Evolutionary conservation across 2,329 filamentous ascomycete genomes (phyloP), one percentile per base, ranked within the genome.

Genomic region (Tolypocladium tropicale): DNA sequence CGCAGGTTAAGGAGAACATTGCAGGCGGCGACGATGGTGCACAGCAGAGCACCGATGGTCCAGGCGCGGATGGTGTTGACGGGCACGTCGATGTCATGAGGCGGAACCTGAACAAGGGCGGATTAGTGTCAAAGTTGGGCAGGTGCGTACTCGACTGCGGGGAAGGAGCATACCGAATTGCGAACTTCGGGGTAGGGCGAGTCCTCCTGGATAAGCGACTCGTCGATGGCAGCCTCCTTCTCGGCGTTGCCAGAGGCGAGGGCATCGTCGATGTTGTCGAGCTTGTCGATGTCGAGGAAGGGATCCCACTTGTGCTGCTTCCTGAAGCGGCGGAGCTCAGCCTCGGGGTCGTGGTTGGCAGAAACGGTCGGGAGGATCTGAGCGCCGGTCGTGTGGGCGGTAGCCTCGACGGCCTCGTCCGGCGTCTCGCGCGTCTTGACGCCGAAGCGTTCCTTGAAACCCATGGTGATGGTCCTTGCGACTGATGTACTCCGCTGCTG

Each of bases 61-160:
- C 82, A 85, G 12, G 81, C 80, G 23, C 82, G 81, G 56, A 85
- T 73, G 4, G 82, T 85, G 65, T 79, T 80, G 56, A 75, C 72
- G 7, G 78, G 75, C 4, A 79, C 64, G n/a, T 81, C 78, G 54
- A 80, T 78, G 56, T 77, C 73, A 58, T 78, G 79, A 23, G 74
- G 67, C 10, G 65, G 65, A 6, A 65, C 61, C 63, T 63, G 51
- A 23, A 3, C 36, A 6, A 23, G n/a, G 46, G n/a, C 6, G 7
- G n/a, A n/a, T 33, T 28, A 52, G 51, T 55, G 32, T 36, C 41
- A 37, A 7, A 9, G 6, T 25, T n/a, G n/a, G 32, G 3, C 10
- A 41, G 18, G 21, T 14, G 25, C 25, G 6, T 30, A 28, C 16
- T n/a, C 25, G 18, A 30, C 25, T 30, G 16, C 18, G 34, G 34